phyloP scores from a whole-genome alignment of 768 basidiomycete species.

The Mycena alexandri region DNA sequence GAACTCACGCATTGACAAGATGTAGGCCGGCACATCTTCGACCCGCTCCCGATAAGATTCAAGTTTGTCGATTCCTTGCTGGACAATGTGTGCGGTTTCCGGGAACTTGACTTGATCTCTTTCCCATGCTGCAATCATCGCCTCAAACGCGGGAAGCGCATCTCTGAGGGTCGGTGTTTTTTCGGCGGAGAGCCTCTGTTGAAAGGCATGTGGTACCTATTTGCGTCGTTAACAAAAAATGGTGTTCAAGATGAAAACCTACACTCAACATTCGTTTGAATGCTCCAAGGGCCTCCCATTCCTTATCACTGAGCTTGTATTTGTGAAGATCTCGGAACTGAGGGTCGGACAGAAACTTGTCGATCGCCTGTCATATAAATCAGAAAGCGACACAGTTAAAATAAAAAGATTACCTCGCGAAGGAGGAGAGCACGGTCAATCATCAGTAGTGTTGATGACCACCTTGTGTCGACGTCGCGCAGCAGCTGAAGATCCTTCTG shows the following conservation, averaged over 20 bases:
- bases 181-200: constrained; percentile 40
- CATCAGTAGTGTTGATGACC: constrained; percentile 50
- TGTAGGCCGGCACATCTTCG: constrained; percentile 31
- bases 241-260: constrained; percentile 12
- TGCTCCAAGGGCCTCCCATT: constrained; percentile 44
- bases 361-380: constrained; percentile 40
- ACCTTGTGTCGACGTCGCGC: constrained; percentile 45
- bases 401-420: constrained; percentile 36
- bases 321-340: constrained; percentile 44
- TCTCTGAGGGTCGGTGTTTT: constrained; percentile 41
- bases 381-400: constrained; percentile 26
- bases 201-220: constrained; percentile 45
- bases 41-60: constrained; percentile 30
- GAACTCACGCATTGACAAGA: constrained; percentile 36
- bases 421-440: constrained; percentile 44
- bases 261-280: constrained; percentile 45
- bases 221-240: background rate
- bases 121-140: constrained; percentile 36
- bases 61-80: constrained; percentile 39
- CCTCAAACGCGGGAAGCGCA: constrained; percentile 39
- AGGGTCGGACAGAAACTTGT: constrained; percentile 36
- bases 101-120: constrained; percentile 23
- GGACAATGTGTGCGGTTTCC: constrained; percentile 29
- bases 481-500: constrained; percentile 44
- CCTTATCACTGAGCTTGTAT: constrained; percentile 36